Conservation (phyloP, 1,139 yeast species). For the Hemisphaericaspora lyxosophila region DNA sequence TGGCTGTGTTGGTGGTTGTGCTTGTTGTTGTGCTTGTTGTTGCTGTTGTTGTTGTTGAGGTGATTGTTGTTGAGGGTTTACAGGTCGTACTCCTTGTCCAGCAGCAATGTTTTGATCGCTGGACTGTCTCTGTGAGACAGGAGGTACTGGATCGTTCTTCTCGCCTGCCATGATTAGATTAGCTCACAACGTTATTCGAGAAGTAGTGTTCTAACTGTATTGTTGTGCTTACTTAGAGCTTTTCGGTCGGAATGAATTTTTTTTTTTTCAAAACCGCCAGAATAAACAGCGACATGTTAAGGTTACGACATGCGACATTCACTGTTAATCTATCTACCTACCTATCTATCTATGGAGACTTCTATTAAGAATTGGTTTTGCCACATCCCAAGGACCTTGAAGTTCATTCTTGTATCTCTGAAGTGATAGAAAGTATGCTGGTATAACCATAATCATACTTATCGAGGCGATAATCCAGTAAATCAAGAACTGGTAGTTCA, state of each 20-base stretch:
- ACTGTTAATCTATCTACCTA: background rate
- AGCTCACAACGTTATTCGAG: too few relatives aligned
- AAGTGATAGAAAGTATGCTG: conserved; percentile 65
- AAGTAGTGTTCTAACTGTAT: background rate
- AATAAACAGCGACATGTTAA: too few relatives aligned
- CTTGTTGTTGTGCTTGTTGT: conserved; percentile 1
- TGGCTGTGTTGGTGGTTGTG: too few relatives aligned
- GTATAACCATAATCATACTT: conserved; percentile 56
- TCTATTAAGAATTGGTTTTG: conserved; percentile 50
- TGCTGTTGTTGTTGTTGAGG: conserved; percentile 3
- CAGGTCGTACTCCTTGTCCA: conserved; percentile 5
- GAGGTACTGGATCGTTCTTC: background rate
- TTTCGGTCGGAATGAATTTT: background rate
- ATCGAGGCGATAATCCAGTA: conserved; percentile 53
- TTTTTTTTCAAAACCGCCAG: too few relatives aligned
- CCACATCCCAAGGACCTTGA: conserved; percentile 95
- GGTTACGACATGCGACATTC: conserved; percentile 4
- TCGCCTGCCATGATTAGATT: conserved; percentile 3
- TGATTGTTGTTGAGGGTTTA: conserved; percentile 1
- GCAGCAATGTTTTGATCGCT: background rate
- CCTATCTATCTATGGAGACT: background rate
- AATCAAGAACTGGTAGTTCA: conserved; percentile 30
- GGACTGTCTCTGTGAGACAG: background rate
- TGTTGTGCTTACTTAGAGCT: too few relatives aligned
- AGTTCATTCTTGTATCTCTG: conserved; percentile 85